Percentiles rank a stretch among this genome's conserved stretches.
Conservation (phyloP, 306 rosid genomes). For the Citrullus mucosospermus region DNA sequence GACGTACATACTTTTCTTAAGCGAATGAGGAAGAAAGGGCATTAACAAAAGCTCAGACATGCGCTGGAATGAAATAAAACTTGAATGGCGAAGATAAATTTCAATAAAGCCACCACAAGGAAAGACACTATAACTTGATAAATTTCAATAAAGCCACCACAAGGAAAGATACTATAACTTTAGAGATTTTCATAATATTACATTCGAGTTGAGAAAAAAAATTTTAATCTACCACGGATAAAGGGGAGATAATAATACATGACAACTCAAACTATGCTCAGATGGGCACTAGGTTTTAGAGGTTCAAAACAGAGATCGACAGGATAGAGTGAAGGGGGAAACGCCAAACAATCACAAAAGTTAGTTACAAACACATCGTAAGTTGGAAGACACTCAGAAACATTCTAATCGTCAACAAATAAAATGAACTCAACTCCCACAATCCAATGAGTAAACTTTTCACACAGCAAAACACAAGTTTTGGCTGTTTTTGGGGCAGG, state of each 20-base stretch:
- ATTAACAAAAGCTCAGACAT: background rate
- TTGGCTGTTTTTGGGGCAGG: no score
- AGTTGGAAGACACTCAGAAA: background rate
- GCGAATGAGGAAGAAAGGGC: background rate
- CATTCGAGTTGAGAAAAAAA: background rate
- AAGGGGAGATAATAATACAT: background rate
- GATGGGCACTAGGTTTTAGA: background rate
- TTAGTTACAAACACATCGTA: background rate
- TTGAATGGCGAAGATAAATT: no score
- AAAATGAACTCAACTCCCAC: background rate
- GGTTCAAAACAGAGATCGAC: background rate
- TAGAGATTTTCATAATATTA: no score
- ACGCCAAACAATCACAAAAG: background rate
- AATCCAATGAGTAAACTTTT: background rate
- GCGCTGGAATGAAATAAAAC: no score
- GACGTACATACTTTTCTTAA: background rate
- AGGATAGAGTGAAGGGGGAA: background rate
- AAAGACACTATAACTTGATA: background rate
- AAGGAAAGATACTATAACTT: background rate
- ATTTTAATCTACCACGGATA: background rate
- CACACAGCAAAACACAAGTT: no score
- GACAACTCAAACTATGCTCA: background rate
- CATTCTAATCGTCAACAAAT: background rate
- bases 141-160: background rate
- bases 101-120: background rate